phyloP scores from a whole-genome alignment of 208 protist species.

The Wallacemonas sp. region DNA sequence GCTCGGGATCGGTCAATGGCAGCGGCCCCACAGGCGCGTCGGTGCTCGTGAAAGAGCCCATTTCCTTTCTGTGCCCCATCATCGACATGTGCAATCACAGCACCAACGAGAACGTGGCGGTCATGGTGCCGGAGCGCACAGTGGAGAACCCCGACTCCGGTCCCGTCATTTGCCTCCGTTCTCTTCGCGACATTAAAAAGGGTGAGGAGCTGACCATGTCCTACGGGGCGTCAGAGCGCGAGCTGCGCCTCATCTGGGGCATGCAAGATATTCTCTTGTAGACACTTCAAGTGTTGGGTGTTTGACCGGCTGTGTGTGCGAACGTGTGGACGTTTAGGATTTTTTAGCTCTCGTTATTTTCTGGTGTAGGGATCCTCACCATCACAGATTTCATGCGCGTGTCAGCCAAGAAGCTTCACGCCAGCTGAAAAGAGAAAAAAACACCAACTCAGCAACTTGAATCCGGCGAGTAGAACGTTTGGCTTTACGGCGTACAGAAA shows the following conservation, averaged over 20 bases:
- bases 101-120: constrained; percentile 76
- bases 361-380: too few species aligned
- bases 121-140: constrained; percentile 60
- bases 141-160: constrained; percentile 34
- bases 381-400: too few species aligned
- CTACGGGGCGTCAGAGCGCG: constrained; percentile 59
- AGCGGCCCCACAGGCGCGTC: not conserved
- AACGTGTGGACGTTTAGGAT: not conserved
- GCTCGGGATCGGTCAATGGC: too few species aligned
- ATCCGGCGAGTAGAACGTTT: too few species aligned
- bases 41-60: constrained; percentile 59
- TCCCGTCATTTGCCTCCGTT: constrained; percentile 69
- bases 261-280: constrained; percentile 63
- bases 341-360: not conserved
- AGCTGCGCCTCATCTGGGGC: constrained; percentile 79
- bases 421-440: too few species aligned
- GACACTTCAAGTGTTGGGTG: too few species aligned
- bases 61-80: constrained; percentile 79
- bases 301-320: too few species aligned
- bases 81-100: constrained; percentile 91
- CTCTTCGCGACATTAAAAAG: constrained; percentile 62
- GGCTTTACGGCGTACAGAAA: too few species aligned
- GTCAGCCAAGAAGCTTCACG: too few species aligned
- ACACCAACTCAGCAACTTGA: too few species aligned
- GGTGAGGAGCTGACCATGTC: constrained; percentile 85